These are phyloP conservation scores for Luffa acutangula DNA, from an alignment of 306 rosid genomes.

Conservation along the genomic window DNA sequence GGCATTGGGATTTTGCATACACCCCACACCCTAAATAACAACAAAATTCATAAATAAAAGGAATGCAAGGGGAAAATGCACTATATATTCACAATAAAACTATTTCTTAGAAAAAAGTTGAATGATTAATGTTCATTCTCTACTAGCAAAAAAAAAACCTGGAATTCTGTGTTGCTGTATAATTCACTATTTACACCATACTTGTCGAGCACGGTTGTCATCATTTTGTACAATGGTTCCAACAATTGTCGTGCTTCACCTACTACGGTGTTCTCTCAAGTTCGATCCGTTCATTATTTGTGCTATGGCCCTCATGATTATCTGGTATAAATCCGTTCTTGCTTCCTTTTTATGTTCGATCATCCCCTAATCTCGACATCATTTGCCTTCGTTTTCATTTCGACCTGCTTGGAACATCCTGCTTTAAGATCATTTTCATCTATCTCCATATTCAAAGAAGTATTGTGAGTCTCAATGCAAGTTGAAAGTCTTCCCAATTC, in stretches of 20 bases:
- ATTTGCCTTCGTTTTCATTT: background rate
- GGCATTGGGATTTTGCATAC: background rate
- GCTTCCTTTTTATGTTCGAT: background rate
- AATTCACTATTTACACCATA: background rate
- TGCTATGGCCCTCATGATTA: background rate
- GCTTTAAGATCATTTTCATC: background rate
- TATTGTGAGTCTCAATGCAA: background rate
- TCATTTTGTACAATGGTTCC: background rate
- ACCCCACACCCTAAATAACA: background rate
- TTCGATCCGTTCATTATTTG: background rate
- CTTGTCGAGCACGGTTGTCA: no score
- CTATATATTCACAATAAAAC: background rate
- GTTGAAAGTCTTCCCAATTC: background rate
- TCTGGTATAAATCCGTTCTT: background rate
- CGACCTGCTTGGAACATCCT: background rate
- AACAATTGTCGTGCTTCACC: background rate
- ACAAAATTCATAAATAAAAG: background rate
- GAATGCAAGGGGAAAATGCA: background rate
- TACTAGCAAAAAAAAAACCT: background rate
- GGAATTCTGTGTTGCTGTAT: background rate
- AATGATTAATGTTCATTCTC: background rate
- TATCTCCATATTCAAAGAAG: background rate
- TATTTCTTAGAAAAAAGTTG: background rate
- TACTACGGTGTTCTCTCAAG: background rate
- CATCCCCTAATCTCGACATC: background rate